phyloP scores from a whole-genome alignment of 352 stramenopile genomes.

The Globisporangium heterothallicum region DNA sequence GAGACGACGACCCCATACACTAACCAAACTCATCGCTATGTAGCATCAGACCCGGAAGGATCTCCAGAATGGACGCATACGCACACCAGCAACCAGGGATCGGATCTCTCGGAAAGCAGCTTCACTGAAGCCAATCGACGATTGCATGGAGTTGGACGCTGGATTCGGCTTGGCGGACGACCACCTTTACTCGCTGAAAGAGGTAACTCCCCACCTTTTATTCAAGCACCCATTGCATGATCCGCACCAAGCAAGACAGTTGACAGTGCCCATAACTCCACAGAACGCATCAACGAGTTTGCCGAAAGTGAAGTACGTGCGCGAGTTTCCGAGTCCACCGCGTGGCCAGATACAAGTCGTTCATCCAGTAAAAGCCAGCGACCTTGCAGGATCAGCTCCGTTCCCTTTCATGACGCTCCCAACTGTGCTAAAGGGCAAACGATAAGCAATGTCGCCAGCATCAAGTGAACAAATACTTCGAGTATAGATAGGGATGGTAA shows the following conservation, averaged over 20 bases:
- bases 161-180: background rate
- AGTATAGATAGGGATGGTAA: background rate
- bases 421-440: slow-evolving; percentile 29
- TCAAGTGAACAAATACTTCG: background rate
- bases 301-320: slow-evolving; percentile 32
- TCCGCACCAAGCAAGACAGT: background rate
- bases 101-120: slow-evolving; percentile 23
- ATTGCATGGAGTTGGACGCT: slow-evolving; percentile 3
- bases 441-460: slow-evolving; percentile 14
- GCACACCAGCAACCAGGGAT: slow-evolving; percentile 29
- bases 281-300: slow-evolving; percentile 10
- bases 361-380: slow-evolving; percentile 1
- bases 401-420: slow-evolving; percentile 23
- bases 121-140: slow-evolving; percentile 4
- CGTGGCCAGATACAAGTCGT: slow-evolving; percentile 31
- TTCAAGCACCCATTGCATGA: background rate
- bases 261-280: background rate
- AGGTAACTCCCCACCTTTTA: slow-evolving; percentile 15
- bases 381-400: background rate
- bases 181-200: slow-evolving; percentile 23
- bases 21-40: background rate
- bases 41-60: slow-evolving; percentile 27
- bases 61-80: slow-evolving; percentile 25
- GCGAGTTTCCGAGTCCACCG: slow-evolving; percentile 41
- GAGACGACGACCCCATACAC: too few relatives aligned